Evolutionary conservation across 495 filamentous ascomycete species (phyloP).

Genomic region (Neurospora hispaniola): DNA sequence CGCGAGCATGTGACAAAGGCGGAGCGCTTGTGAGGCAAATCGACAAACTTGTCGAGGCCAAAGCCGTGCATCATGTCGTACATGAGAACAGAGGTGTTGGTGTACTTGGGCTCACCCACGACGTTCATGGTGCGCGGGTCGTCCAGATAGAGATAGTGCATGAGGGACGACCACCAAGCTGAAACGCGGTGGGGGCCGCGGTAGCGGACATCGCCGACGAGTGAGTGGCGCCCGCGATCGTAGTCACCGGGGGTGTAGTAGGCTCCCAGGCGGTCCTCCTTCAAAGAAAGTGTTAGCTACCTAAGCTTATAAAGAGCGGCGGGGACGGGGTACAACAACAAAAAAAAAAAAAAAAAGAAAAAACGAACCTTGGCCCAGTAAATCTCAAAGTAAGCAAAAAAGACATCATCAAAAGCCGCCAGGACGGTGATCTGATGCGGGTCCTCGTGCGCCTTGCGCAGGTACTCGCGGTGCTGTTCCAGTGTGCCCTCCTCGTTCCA

Average conservation of each 20-base stretch:
- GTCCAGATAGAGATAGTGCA: constrained; percentile 62
- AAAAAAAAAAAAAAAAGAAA: not conserved
- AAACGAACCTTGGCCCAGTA: constrained; percentile 57
- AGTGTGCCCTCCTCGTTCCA: constrained; percentile 59
- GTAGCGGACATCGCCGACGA: constrained; percentile 53
- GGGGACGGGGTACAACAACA: not conserved
- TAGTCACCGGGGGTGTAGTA: constrained; percentile 53
- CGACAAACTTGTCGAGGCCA: constrained; percentile 53
- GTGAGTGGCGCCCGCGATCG: constrained; percentile 58
- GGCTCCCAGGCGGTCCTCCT: constrained; percentile 58
- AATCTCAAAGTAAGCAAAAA: constrained; percentile 59
- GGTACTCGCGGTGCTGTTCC: constrained; percentile 52
- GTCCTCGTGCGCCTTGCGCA: constrained; percentile 47
- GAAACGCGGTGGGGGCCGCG: constrained; percentile 55
- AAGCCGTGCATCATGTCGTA: constrained; percentile 60
- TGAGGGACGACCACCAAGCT: constrained; percentile 57
- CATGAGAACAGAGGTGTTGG: constrained; percentile 47
- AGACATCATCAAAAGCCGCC: constrained; percentile 48
- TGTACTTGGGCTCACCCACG: constrained; percentile 57
- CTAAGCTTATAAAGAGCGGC: not conserved
- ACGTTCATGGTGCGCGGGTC: constrained; percentile 52
- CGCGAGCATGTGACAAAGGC: constrained; percentile 49
- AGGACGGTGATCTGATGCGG: constrained; percentile 53
- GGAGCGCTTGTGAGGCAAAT: constrained; percentile 54
- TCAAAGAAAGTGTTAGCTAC: not conserved